Percentiles rank a stretch among this genome's conserved stretches.
Evolutionary conservation across 805 yeast genomes (phyloP).

Genomic region (Saccharomycopsis microspora): DNA sequence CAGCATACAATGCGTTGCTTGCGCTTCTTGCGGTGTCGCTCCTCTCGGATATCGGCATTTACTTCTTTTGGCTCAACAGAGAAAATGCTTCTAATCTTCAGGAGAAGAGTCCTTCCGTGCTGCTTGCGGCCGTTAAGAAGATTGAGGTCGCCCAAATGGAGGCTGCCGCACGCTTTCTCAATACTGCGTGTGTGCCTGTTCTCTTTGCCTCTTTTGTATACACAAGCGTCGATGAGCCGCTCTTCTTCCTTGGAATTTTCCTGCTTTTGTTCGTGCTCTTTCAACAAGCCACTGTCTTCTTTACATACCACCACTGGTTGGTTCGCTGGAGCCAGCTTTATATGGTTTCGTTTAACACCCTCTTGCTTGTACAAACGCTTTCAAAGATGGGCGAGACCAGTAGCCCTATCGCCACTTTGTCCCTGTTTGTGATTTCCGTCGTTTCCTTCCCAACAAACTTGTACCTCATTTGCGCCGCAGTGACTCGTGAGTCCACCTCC

Average conservation of each 20-base stretch:
- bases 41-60: background rate
- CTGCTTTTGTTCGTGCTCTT: background rate
- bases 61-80: background rate
- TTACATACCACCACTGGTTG: background rate
- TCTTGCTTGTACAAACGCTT: background rate
- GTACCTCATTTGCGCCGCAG: background rate
- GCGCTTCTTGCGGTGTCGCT: background rate
- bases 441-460: background rate
- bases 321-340: background rate
- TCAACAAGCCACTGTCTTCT: background rate
- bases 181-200: background rate
- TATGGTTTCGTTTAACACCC: background rate
- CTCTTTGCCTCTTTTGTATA: background rate
- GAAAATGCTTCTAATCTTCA: background rate
- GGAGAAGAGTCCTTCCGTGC: background rate
- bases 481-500: background rate
- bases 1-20: background rate
- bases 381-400: background rate
- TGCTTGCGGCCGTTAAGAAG: background rate
- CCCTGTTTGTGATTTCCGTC: background rate
- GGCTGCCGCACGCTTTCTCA: background rate
- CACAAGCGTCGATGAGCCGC: background rate
- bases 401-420: background rate
- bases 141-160: background rate
- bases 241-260: background rate